phyloP scores from a whole-genome alignment of 2,329 filamentous ascomycete genomes.

The Remersonia thermophila region DNA sequence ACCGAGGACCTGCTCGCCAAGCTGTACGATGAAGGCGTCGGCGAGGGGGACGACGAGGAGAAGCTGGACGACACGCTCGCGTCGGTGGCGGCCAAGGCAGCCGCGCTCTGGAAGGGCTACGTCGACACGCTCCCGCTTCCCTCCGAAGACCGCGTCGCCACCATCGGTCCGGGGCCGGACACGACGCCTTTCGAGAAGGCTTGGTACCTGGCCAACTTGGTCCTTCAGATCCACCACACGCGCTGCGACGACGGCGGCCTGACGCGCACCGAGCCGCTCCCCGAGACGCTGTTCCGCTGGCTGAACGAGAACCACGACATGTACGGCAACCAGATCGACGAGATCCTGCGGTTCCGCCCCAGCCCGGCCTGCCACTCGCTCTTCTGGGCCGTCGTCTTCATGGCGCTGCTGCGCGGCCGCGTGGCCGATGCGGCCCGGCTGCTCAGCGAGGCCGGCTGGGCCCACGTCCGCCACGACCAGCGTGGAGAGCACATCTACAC shows the following conservation, averaged over 20 bases:
- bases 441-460: conserved; percentile 66
- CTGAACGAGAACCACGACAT: conserved; percentile 62
- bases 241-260: conserved; percentile 27
- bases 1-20: conserved; percentile 60
- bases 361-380: conserved; percentile 63
- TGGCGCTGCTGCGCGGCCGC: conserved; percentile 62
- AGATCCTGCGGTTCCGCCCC: conserved; percentile 51
- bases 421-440: conserved; percentile 54
- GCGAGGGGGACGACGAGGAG: conserved; percentile 41
- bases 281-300: conserved; percentile 75
- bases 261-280: conserved; percentile 42
- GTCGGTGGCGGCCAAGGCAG: conserved; percentile 39
- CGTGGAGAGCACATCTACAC: conserved; percentile 56
- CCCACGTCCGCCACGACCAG: conserved; percentile 57
- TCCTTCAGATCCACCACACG: conserved; percentile 67
- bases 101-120: conserved; percentile 44
- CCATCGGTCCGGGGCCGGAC: conserved; percentile 52
- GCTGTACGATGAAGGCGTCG: conserved; percentile 52
- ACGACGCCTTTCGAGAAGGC: conserved; percentile 61
- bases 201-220: conserved; percentile 61
- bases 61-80: conserved; percentile 44
- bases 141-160: conserved; percentile 42
- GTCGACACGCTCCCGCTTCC: conserved; percentile 35
- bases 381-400: conserved; percentile 80
- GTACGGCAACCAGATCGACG: conserved; percentile 53